A percentile compares a stretch with the other conserved stretches of the same genome.
Evolutionary conservation across 441 rosid species (phyloP).

Genomic region (Croton setiger): DNA sequence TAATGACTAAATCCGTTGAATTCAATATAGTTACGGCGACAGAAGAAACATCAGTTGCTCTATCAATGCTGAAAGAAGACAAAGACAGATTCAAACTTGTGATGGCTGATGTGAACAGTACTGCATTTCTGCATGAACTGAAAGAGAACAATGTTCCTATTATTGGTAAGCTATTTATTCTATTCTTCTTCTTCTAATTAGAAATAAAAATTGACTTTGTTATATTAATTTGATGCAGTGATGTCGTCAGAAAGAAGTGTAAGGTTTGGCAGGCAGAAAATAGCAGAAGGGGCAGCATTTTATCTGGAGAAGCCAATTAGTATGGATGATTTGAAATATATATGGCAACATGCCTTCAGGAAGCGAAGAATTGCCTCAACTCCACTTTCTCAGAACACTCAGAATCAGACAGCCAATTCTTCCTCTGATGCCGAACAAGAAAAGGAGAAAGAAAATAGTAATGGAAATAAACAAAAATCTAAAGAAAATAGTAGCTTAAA

Average conservation of each 20-base stretch:
- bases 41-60: constrained; percentile 25
- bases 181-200: neutral
- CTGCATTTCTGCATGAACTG: constrained; percentile 26
- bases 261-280: constrained; percentile 19
- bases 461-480: neutral
- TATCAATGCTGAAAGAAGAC: constrained; percentile 28
- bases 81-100: constrained; percentile 36
- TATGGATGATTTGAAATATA: constrained; percentile 33
- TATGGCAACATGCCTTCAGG: constrained; percentile 42
- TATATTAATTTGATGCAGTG: constrained; percentile 29
- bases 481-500: too few species aligned
- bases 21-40: constrained; percentile 38
- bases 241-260: constrained; percentile 24
- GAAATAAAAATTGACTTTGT: neutral
- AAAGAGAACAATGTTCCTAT: constrained; percentile 30
- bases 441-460: neutral
- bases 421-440: neutral
- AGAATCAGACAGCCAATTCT: neutral
- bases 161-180: constrained; percentile 32
- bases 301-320: constrained; percentile 37
- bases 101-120: constrained; percentile 36
- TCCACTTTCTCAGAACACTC: too few species aligned
- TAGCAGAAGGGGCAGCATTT: constrained; percentile 34
- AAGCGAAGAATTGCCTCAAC: neutral
- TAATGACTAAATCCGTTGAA: too few species aligned